Conservation (phyloP, 495 filamentous ascomycete genomes). For the Penicillium fimorum region DNA sequence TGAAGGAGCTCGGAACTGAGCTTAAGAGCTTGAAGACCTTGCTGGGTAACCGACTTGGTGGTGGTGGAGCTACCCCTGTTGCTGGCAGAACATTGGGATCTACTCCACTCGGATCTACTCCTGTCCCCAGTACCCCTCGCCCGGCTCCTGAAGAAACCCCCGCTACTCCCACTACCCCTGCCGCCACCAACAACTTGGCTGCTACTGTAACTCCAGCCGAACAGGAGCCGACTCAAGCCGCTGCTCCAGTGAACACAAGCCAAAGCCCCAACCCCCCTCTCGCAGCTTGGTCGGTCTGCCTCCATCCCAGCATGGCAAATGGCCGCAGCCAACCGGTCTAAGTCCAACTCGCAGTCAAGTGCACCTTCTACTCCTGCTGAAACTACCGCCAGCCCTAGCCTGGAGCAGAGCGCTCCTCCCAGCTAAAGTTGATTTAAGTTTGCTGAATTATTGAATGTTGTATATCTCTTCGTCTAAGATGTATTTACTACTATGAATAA, state of each 20-base stretch:
- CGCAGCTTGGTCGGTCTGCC: constrained; percentile 52
- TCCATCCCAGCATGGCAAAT: constrained; percentile 94
- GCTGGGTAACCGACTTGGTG: constrained; percentile 74
- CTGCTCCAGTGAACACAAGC: constrained; percentile 35
- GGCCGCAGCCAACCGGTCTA: constrained; percentile 64
- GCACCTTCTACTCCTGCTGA: constrained; percentile 22
- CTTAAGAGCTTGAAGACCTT: constrained; percentile 90
- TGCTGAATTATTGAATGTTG: constrained; percentile 9
- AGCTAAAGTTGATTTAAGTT: constrained; percentile 23
- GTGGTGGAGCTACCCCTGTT: constrained; percentile 38
- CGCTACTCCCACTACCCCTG: constrained; percentile 26
- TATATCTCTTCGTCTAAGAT: constrained; percentile 29
- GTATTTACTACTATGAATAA: constrained; percentile 27
- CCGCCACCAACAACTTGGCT: constrained; percentile 27
- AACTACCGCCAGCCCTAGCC: constrained; percentile 19
- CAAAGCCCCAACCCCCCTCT: constrained; percentile 41
- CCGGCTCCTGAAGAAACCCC: constrained; percentile 27
- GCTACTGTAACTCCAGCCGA: constrained; percentile 32
- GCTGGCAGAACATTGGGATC: constrained; percentile 33
- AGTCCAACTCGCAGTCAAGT: constrained; percentile 37
- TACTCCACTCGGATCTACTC: constrained; percentile 27
- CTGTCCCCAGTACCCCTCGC: constrained; percentile 26
- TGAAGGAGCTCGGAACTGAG: constrained; percentile 84
- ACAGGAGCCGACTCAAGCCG: constrained; percentile 35
- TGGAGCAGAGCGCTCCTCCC: constrained; percentile 34